These are phyloP conservation scores for Coprinopsis cinerea DNA, from an alignment of 768 basidiomycete species.

Conservation along the genomic window DNA sequence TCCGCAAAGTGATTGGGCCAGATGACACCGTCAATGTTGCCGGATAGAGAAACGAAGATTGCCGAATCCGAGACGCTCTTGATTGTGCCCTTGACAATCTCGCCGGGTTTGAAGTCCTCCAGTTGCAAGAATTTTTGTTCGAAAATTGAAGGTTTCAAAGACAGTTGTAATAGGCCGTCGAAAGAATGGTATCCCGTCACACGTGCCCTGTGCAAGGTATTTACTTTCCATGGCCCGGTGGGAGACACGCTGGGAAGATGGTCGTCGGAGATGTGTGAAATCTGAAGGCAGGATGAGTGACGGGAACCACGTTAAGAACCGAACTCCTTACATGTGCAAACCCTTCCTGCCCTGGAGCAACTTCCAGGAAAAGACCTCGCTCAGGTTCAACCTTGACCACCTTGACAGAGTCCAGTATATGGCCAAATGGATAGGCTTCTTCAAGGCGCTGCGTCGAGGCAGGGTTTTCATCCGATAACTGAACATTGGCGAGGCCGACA, in stretches of 20 bases:
- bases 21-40: constrained; percentile 85
- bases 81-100: constrained; percentile 81
- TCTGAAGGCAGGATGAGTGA: constrained; percentile 41
- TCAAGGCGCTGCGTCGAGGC: constrained; percentile 29
- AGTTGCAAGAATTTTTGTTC: constrained; percentile 84
- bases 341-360: constrained; percentile 60
- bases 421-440: constrained; percentile 68
- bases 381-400: constrained; percentile 73
- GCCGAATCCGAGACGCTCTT: constrained; percentile 77
- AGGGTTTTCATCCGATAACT: constrained; percentile 20
- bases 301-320: constrained; percentile 6
- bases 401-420: constrained; percentile 63
- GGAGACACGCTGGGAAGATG: constrained; percentile 74
- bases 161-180: constrained; percentile 87
- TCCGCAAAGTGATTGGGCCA: constrained; percentile 97
- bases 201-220: constrained; percentile 76
- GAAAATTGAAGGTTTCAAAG: constrained; percentile 75
- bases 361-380: constrained; percentile 70
- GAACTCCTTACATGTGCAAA: constrained; percentile 74
- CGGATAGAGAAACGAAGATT: constrained; percentile 81
- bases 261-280: constrained; percentile 90
- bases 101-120: constrained; percentile 77
- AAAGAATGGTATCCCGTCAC: constrained; percentile 81
- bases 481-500: constrained; percentile 44
- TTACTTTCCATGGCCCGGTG: constrained; percentile 77